phyloP scores from a whole-genome alignment of 2,329 filamentous ascomycete species.

The Colletotrichum sublineola region DNA sequence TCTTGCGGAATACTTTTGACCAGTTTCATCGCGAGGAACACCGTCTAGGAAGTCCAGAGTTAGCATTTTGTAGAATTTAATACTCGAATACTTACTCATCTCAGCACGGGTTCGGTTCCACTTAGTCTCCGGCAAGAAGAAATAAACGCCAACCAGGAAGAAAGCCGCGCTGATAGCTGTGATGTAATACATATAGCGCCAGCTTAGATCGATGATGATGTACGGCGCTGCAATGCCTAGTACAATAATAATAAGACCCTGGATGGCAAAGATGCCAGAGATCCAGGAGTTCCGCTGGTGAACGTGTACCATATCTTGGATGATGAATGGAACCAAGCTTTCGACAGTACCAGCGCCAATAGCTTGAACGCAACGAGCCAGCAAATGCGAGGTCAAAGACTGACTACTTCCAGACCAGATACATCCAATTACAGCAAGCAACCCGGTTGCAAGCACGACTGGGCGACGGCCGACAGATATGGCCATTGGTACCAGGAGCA shows the following conservation, averaged over 20 bases:
- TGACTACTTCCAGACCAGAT: slow-evolving; percentile 52
- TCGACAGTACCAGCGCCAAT: slow-evolving; percentile 53
- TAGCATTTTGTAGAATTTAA: neutral
- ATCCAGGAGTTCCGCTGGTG: slow-evolving; percentile 53
- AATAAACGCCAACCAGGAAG: slow-evolving; percentile 48
- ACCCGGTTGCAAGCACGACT: slow-evolving; percentile 50
- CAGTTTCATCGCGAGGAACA: slow-evolving; percentile 41
- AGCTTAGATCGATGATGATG: slow-evolving; percentile 49
- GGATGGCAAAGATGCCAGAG: slow-evolving; percentile 48
- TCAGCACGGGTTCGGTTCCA: slow-evolving; percentile 49
- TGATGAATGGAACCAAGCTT: slow-evolving; percentile 53
- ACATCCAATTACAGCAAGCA: slow-evolving; percentile 51
- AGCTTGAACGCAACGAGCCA: slow-evolving; percentile 51
- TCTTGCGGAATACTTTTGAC: slow-evolving; percentile 40
- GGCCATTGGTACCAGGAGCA: slow-evolving; percentile 52
- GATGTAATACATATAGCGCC: slow-evolving; percentile 53
- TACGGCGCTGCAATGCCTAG: slow-evolving; percentile 49
- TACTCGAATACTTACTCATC: slow-evolving; percentile 42
- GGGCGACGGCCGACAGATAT: slow-evolving; percentile 53
- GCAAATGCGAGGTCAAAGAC: slow-evolving; percentile 48
- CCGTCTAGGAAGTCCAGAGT: slow-evolving; percentile 40
- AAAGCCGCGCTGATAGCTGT: slow-evolving; percentile 48
- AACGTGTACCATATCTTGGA: slow-evolving; percentile 55
- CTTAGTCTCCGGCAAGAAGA: slow-evolving; percentile 53
- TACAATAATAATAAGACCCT: slow-evolving; percentile 49